phyloP scores from a whole-genome alignment of 495 filamentous ascomycete genomes.

The Aspergillus incahuasiensis region DNA sequence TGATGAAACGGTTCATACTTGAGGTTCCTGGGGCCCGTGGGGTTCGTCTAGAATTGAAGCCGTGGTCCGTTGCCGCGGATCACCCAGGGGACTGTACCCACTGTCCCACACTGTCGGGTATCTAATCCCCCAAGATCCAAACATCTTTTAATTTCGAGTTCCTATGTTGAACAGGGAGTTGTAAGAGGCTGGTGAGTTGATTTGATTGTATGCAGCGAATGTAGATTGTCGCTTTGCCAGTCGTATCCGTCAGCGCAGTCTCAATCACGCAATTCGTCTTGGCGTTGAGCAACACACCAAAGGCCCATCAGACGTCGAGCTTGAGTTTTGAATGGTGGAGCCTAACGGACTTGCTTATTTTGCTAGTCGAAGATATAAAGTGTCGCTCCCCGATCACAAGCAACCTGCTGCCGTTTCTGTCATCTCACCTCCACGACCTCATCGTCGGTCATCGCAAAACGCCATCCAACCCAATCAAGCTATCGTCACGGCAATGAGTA shows the following conservation, averaged over 20 bases:
- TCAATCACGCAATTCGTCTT: slow-evolving; percentile 15
- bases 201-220: no score
- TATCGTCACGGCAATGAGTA: neutral
- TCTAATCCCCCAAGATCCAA: no score
- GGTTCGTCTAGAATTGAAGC: no score
- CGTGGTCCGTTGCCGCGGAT: no score
- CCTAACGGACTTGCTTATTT: neutral
- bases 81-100: no score
- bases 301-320: neutral
- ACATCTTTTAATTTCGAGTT: no score
- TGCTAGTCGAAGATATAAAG: neutral
- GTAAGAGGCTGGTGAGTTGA: no score
- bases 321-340: neutral
- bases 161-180: no score
- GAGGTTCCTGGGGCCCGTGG: no score
- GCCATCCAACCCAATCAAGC: neutral
- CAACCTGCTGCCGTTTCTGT: neutral
- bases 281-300: slow-evolving; percentile 4
- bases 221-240: no score
- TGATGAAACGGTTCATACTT: no score
- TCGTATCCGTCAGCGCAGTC: neutral
- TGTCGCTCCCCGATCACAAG: neutral
- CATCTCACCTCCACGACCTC: neutral
- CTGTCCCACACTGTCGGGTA: no score
- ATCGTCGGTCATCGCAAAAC: neutral